Evolutionary conservation across 1,284 basidiomycete species (phyloP).

Genomic region (Psilocybe mexicana): DNA sequence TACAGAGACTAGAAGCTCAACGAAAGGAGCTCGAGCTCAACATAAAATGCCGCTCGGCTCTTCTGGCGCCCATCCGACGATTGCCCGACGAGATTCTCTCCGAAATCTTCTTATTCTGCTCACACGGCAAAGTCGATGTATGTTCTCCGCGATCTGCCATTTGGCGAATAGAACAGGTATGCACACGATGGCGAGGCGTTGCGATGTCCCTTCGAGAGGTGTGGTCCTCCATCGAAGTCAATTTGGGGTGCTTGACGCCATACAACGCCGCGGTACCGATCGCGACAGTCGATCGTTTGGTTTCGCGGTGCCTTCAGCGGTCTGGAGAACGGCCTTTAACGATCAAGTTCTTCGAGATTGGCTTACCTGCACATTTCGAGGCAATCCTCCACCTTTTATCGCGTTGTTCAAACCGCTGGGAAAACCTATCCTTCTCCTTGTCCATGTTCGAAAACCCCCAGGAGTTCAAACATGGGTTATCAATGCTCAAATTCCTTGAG

Average conservation of each 20-base stretch:
- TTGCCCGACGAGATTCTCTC: slow-evolving; percentile 13
- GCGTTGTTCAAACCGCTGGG: slow-evolving; percentile 12
- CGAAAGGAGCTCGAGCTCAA: slow-evolving; percentile 3
- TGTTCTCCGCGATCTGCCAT: slow-evolving; percentile 11
- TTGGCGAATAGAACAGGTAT: slow-evolving; percentile 16
- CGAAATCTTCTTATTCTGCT: slow-evolving; percentile 12
- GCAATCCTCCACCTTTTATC: slow-evolving; percentile 10
- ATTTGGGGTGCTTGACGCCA: slow-evolving; percentile 6
- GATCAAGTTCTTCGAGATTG: slow-evolving; percentile 13
- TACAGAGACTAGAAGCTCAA: not conserved
- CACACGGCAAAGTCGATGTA: slow-evolving; percentile 11
- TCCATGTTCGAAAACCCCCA: slow-evolving; percentile 10
- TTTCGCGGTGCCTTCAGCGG: slow-evolving; percentile 5
- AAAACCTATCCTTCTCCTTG: slow-evolving; percentile 12
- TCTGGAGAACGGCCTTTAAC: slow-evolving; percentile 9
- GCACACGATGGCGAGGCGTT: slow-evolving; percentile 12
- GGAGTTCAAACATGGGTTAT: slow-evolving; percentile 4
- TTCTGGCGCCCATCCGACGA: slow-evolving; percentile 12
- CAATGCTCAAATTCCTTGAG: not conserved
- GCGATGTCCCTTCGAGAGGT: slow-evolving; percentile 2
- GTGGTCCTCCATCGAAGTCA: slow-evolving; percentile 15
- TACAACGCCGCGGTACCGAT: slow-evolving; percentile 5
- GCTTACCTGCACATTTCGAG: slow-evolving; percentile 5
- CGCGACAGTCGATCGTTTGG: slow-evolving; percentile 1
- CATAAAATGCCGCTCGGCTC: not conserved